Evolutionary conservation across 1,284 basidiomycete genomes (phyloP).

Genomic region (Xanthoconium separans): DNA sequence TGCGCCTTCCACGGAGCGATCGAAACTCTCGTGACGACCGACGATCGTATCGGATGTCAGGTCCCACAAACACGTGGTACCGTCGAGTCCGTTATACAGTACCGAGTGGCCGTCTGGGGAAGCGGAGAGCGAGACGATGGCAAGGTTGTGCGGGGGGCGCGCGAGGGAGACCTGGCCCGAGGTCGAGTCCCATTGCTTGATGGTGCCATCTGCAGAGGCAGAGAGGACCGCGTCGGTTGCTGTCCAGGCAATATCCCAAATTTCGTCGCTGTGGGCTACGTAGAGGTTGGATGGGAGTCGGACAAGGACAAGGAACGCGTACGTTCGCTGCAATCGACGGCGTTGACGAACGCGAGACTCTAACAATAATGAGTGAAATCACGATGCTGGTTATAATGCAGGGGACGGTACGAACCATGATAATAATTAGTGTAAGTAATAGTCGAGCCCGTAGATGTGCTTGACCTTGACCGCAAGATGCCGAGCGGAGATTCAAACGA

Average conservation of each 20-base stretch:
- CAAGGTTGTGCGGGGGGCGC: conserved; percentile 70
- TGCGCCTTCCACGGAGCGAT: conserved; percentile 49
- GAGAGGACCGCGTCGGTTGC: conserved; percentile 63
- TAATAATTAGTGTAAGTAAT: too few species aligned
- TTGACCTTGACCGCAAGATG: conserved; percentile 26
- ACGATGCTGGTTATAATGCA: not conserved
- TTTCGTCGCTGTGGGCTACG: conserved; percentile 76
- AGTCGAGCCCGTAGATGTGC: too few species aligned
- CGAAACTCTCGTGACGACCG: conserved; percentile 72
- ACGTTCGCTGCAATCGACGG: conserved; percentile 74
- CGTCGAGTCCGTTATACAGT: conserved; percentile 79
- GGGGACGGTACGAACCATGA: conserved; percentile 29
- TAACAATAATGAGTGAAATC: conserved; percentile 29
- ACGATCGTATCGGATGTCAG: conserved; percentile 55
- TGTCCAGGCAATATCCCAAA: conserved; percentile 82
- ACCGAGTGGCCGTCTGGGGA: conserved; percentile 61
- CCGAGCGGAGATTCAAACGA: conserved; percentile 52
- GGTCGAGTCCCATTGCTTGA: conserved; percentile 67
- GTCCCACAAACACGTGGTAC: conserved; percentile 73
- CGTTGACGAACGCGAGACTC: conserved; percentile 72
- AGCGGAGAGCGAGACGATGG: conserved; percentile 69
- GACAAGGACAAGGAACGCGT: conserved; percentile 29
- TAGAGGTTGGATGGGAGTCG: conserved; percentile 4
- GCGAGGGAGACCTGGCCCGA: conserved; percentile 65
- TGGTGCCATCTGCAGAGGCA: conserved; percentile 71